Evolutionary conservation across 805 yeast species (phyloP).

Genomic region (Wickerhamomyces kurtzmanii): DNA sequence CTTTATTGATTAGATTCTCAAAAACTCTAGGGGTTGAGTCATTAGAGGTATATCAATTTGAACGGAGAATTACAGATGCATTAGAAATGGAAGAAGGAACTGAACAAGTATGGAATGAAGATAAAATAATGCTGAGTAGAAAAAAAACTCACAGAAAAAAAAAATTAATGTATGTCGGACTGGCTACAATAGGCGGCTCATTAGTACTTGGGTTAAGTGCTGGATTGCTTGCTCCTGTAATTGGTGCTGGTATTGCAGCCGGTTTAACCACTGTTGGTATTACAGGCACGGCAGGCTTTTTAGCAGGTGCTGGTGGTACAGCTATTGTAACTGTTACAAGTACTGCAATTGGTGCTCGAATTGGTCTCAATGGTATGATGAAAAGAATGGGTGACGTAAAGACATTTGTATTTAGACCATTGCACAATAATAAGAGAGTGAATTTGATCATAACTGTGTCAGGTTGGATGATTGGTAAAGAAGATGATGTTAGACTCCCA

Average conservation of each 20-base stretch:
- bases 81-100: constrained; percentile 79
- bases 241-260: constrained; percentile 97
- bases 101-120: constrained; percentile 70
- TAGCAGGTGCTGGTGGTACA: constrained; percentile 96
- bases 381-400: constrained; percentile 84
- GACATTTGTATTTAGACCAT: constrained; percentile 88
- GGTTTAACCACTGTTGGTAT: constrained; percentile 94
- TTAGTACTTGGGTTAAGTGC: constrained; percentile 91
- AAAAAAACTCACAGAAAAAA: constrained; percentile 55
- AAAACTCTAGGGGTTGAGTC: constrained; percentile 41
- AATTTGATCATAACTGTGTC: constrained; percentile 82
- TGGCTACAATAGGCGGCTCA: constrained; percentile 95
- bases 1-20: constrained; percentile 66
- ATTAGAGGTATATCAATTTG: constrained; percentile 82
- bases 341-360: constrained; percentile 81
- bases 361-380: constrained; percentile 80
- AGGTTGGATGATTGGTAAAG: constrained; percentile 96
- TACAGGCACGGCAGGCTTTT: constrained; percentile 83
- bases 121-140: constrained; percentile 57
- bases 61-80: constrained; percentile 82
- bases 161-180: constrained; percentile 78
- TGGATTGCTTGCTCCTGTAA: constrained; percentile 93
- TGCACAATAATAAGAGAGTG: constrained; percentile 84
- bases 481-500: constrained; percentile 94
- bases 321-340: constrained; percentile 90